Percentiles rank a stretch among this genome's conserved stretches.
These are phyloP conservation scores for Wickerhamomyces chaumierensis DNA, from an alignment of 805 yeast species.

Conservation along the genomic window DNA sequence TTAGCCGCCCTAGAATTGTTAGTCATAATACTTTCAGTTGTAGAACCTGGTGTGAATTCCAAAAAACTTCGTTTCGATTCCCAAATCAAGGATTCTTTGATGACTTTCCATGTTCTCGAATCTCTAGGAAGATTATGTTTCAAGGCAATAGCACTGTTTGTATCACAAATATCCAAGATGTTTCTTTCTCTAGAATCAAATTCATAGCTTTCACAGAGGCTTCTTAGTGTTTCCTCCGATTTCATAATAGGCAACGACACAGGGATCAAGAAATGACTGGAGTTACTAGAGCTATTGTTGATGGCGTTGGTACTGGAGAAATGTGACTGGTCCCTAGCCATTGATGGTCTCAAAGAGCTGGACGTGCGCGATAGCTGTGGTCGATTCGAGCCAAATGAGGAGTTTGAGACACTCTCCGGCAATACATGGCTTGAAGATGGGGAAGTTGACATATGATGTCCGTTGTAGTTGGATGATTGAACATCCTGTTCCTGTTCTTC, in stretches of 20 bases:
- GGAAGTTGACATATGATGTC: no score
- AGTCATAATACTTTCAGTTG: no score
- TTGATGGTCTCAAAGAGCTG: constrained; percentile 11
- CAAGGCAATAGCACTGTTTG: constrained; percentile 47
- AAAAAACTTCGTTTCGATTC: constrained; percentile 9
- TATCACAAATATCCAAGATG: constrained; percentile 36
- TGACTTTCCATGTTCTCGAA: constrained; percentile 51
- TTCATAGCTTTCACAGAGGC: constrained; percentile 38
- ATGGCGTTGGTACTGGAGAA: constrained; percentile 5
- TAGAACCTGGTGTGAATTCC: no score
- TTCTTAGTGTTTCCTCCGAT: constrained; percentile 26
- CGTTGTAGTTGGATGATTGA: neutral
- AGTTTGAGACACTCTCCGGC: neutral
- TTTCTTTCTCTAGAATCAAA: constrained; percentile 33
- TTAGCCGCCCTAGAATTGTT: no score
- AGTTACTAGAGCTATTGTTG: neutral
- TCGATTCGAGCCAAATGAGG: constrained; percentile 8
- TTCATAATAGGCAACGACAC: constrained; percentile 16
- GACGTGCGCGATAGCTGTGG: constrained; percentile 16
- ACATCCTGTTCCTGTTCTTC: constrained; percentile 1
- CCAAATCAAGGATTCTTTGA: constrained; percentile 36
- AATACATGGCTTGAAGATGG: constrained; percentile 7
- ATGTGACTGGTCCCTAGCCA: constrained; percentile 11
- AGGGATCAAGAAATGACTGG: constrained; percentile 15
- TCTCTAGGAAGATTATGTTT: constrained; percentile 40